Conservation (phyloP, 2,329 filamentous ascomycete species). For the Colletotrichum sp. region DNA sequence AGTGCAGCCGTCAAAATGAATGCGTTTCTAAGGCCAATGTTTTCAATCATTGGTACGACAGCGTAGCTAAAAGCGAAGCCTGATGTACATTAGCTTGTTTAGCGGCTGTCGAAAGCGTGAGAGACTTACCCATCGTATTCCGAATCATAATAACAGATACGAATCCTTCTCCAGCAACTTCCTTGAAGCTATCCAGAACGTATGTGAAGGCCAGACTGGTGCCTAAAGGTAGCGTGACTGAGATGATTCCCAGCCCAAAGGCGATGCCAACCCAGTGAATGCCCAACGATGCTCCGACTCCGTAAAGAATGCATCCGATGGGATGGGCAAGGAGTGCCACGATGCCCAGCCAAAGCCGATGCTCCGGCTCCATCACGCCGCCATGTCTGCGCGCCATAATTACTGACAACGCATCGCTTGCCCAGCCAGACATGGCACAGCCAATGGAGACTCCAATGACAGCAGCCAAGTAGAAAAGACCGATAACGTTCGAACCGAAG, state of each 20-base stretch:
- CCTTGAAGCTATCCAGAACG: conserved; percentile 28
- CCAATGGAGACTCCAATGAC: conserved; percentile 25
- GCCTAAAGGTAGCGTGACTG: conserved; percentile 24
- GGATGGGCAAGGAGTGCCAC: conserved; percentile 25
- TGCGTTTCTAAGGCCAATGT: conserved; percentile 22
- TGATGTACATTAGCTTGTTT: not conserved
- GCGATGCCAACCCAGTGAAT: conserved; percentile 28
- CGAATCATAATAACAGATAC: conserved; percentile 26
- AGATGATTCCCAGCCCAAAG: conserved; percentile 25
- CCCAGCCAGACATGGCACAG: conserved; percentile 25
- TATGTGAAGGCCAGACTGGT: conserved; percentile 26
- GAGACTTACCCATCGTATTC: conserved; percentile 24
- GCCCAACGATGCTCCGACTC: conserved; percentile 23
- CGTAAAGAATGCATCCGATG: conserved; percentile 25
- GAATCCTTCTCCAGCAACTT: conserved; percentile 24
- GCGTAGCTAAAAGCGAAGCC: conserved; percentile 28
- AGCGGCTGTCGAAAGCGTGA: not conserved
- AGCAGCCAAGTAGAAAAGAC: conserved; percentile 23
- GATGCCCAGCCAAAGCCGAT: conserved; percentile 26
- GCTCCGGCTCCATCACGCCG: conserved; percentile 28
- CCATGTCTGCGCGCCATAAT: conserved; percentile 23
- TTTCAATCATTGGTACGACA: conserved; percentile 26
- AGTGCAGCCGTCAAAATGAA: conserved; percentile 24
- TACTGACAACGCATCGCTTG: conserved; percentile 23
- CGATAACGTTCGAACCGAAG: conserved; percentile 25